phyloP scores from a whole-genome alignment of 2,329 filamentous ascomycete genomes.

The Penicillium digitatum region DNA sequence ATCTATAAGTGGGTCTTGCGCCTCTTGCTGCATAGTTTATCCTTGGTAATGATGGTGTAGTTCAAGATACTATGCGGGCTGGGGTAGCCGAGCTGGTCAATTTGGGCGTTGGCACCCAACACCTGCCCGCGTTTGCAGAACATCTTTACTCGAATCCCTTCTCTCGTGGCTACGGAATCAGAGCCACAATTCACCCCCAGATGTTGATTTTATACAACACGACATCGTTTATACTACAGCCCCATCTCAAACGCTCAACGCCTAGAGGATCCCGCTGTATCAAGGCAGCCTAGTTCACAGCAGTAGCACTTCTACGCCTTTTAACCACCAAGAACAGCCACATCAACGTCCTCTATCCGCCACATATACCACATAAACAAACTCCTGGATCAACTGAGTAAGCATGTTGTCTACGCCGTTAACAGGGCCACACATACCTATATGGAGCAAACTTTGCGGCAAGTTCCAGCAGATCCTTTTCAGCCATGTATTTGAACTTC shows the following conservation, averaged over 20 bases:
- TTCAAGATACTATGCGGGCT: background rate
- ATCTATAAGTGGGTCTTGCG: background rate
- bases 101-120: background rate
- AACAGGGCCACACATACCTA: constrained; percentile 45
- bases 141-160: background rate
- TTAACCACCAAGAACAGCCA: constrained; percentile 48
- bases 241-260: background rate
- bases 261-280: background rate
- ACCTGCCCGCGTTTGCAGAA: background rate
- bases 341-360: constrained; percentile 75
- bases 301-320: background rate
- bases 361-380: constrained; percentile 99
- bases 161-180: background rate
- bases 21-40: background rate
- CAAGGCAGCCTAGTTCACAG: background rate
- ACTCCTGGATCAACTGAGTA: constrained; percentile 52
- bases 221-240: background rate
- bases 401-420: constrained; percentile 7
- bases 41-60: background rate
- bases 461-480: constrained; percentile 83
- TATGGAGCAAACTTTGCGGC: constrained; percentile 80
- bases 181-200: background rate
- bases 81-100: background rate
- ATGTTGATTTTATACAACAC: background rate
- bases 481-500: constrained; percentile 98